Evolutionary conservation across 495 filamentous ascomycete species (phyloP).

Genomic region (Penicillium fimorum): DNA sequence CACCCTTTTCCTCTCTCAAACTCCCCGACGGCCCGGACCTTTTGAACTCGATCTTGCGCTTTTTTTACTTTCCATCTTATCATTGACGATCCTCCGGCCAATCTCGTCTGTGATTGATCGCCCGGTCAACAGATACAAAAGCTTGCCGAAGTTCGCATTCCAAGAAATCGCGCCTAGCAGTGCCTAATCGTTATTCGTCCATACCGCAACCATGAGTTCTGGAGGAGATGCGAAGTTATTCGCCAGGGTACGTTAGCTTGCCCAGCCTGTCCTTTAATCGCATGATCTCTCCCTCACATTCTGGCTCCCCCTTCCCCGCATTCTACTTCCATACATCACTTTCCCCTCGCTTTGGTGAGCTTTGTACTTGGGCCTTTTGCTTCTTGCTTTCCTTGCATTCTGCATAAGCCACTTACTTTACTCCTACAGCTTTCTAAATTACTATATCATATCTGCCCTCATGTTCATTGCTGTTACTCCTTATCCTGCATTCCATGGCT

Average conservation of each 20-base stretch:
- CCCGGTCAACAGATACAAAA: slow-evolving; percentile 12
- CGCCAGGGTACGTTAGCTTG: slow-evolving; percentile 76
- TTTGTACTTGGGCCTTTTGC: slow-evolving; percentile 3
- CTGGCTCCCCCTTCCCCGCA: slow-evolving; percentile 21
- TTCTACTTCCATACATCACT: slow-evolving; percentile 3
- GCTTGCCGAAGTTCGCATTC: slow-evolving; percentile 5
- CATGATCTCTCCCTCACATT: slow-evolving; percentile 13
- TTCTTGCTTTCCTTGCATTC: slow-evolving; percentile 13
- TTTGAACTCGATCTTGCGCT: slow-evolving; percentile 4
- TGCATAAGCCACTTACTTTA: slow-evolving; percentile 4
- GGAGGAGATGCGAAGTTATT: slow-evolving; percentile 99
- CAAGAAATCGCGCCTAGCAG: slow-evolving; percentile 11
- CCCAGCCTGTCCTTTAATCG: slow-evolving; percentile 13
- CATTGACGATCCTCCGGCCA: neutral
- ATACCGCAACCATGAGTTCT: slow-evolving; percentile 59
- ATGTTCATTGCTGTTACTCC: slow-evolving; percentile 37
- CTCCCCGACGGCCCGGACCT: slow-evolving; percentile 10
- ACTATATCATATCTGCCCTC: slow-evolving; percentile 5
- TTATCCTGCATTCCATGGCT: slow-evolving; percentile 34
- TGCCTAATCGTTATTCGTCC: slow-evolving; percentile 18
- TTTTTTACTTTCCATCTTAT: neutral
- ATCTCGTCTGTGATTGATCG: slow-evolving; percentile 19
- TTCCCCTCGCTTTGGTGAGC: slow-evolving; percentile 6
- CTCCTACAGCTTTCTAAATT: neutral
- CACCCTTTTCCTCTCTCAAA: slow-evolving; percentile 21